phyloP scores from a whole-genome alignment of 228 moss, liverwort and hornwort species.

The Sphagnum magellanicum region DNA sequence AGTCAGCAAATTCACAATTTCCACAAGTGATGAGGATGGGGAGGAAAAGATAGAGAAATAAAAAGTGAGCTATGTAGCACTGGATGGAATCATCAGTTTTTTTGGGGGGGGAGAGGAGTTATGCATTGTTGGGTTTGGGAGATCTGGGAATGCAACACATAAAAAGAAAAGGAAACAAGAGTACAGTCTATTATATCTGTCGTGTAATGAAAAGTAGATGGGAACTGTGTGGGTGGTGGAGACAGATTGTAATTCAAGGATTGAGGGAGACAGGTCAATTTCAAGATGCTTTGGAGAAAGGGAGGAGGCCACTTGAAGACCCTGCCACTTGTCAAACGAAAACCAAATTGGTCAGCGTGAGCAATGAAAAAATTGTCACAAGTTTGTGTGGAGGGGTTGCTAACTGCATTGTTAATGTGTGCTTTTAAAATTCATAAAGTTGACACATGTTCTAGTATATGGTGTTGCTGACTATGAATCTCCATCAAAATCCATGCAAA shows the following conservation, averaged over 20 bases:
- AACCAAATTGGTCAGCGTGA: background rate
- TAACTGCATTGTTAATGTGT: no score
- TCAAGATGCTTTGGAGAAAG: constrained; percentile 19
- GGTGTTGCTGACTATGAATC: no score
- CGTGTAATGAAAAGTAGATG: background rate
- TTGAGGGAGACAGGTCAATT: constrained; percentile 16
- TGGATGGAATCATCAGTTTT: background rate
- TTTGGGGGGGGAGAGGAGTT: background rate
- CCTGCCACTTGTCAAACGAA: background rate
- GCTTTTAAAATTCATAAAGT: no score
- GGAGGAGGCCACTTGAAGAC: constrained; percentile 5
- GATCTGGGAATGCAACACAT: background rate
- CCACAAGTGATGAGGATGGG: no score
- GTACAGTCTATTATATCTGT: no score
- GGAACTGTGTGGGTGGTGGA: background rate
- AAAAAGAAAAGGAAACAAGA: background rate
- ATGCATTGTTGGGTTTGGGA: no score
- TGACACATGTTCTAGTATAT: no score
- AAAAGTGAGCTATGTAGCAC: background rate
- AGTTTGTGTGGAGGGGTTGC: no score
- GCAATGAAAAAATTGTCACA: no score
- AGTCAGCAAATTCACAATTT: no score
- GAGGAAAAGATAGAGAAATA: no score
- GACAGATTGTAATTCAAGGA: constrained; percentile 23
- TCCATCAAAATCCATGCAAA: no score